Conservation (phyloP, 2,329 filamentous ascomycete genomes). For the Cadophora sp. region DNA sequence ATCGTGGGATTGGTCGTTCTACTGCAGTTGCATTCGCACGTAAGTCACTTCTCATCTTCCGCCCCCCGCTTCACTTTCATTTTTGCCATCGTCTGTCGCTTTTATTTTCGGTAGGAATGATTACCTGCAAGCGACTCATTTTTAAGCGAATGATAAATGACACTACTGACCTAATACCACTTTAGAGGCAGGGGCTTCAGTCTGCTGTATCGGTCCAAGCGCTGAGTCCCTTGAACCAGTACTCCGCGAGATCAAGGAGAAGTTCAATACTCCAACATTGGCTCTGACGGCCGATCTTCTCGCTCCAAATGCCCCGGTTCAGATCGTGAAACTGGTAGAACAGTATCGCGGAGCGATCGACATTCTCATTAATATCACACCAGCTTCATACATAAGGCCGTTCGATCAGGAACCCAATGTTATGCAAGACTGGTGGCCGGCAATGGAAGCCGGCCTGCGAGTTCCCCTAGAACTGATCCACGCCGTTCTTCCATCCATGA, state of each 20-base stretch:
- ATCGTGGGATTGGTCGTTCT: constrained; percentile 46
- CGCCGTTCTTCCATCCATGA: constrained; percentile 35
- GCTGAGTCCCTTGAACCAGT: constrained; percentile 29
- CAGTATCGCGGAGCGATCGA: constrained; percentile 31
- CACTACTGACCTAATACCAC: not conserved
- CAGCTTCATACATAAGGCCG: constrained; percentile 20
- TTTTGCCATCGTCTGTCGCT: not conserved
- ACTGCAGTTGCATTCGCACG: constrained; percentile 46
- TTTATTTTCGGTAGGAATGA: not conserved
- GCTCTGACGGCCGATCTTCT: constrained; percentile 30
- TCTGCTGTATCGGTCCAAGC: constrained; percentile 34
- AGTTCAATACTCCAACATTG: constrained; percentile 30
- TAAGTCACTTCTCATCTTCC: not conserved
- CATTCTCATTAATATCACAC: constrained; percentile 32
- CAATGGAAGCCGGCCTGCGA: constrained; percentile 21
- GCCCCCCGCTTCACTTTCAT: not conserved
- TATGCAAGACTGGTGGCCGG: constrained; percentile 30
- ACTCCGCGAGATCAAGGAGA: constrained; percentile 32
- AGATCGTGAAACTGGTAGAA: constrained; percentile 23
- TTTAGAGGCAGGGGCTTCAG: constrained; percentile 41
- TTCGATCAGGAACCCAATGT: constrained; percentile 26
- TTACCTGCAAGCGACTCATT: not conserved
- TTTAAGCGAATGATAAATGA: not conserved
- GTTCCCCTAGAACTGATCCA: constrained; percentile 30
- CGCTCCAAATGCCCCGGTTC: constrained; percentile 21